Percentiles rank a stretch among this genome's conserved stretches.
Conservation (phyloP, 805 yeast genomes). For the Lipomyces yamadae region DNA sequence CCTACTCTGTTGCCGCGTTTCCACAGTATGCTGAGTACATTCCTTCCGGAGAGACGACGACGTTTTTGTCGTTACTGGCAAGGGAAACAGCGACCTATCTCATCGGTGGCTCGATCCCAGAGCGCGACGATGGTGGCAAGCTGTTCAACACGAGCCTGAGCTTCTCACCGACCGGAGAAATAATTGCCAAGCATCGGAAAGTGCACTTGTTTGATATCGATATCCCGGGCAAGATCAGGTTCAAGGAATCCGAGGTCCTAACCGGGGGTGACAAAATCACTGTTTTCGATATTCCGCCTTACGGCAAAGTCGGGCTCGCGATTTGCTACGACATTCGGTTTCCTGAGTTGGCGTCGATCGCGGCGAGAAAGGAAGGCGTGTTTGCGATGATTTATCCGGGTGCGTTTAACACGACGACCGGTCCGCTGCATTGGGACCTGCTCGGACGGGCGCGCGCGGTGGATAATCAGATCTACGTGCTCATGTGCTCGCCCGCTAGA, state of each 20-base stretch:
- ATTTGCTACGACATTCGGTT: constrained; percentile 88
- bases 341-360: constrained; percentile 78
- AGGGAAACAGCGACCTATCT: constrained; percentile 62
- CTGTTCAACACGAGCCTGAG: constrained; percentile 75
- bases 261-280: constrained; percentile 85
- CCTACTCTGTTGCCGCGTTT: constrained; percentile 86
- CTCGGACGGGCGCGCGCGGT: constrained; percentile 84
- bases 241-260: constrained; percentile 77
- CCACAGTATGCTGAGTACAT: constrained; percentile 86
- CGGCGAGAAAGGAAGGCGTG: constrained; percentile 69
- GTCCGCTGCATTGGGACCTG: constrained; percentile 86
- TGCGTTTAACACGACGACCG: constrained; percentile 91
- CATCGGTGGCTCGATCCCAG: constrained; percentile 94
- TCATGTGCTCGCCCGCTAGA: constrained; percentile 92
- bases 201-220: constrained; percentile 91
- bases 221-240: constrained; percentile 87
- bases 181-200: constrained; percentile 88
- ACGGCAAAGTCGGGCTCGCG: constrained; percentile 75
- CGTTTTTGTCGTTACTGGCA: constrained; percentile 69
- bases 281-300: constrained; percentile 65
- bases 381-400: constrained; percentile 81
- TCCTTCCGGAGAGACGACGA: constrained; percentile 69
- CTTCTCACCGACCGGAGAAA: constrained; percentile 70
- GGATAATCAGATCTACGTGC: constrained; percentile 83
- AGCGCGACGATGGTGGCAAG: constrained; percentile 60